Evolutionary conservation across 1,284 basidiomycete species (phyloP), one percentile per base, ranked within the genome.

Genomic region (Ustilago bromivora): DNA sequence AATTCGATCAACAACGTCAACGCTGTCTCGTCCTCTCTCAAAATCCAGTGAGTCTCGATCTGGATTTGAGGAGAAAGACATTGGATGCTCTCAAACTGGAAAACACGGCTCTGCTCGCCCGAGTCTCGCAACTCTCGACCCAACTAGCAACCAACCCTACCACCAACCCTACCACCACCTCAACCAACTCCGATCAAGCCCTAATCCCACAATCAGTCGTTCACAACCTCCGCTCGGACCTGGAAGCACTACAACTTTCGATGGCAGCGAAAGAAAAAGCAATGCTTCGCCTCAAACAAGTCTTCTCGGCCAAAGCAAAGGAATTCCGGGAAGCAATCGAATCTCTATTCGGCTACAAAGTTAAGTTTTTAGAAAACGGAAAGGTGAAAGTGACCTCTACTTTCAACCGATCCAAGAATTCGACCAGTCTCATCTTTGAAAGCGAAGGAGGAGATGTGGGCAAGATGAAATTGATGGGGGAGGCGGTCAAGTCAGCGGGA

Each of bases 291-390:
- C 87, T 95, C 23, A 90, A 93, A 80, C 89, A 94, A 83, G 86
- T 87, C 1, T 95, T 92, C 83, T 87, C 88, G 0, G 90, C 90
- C 40, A 95, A 94, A 85, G 91, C 91, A 4, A 89, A 90, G 56
- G 93, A 95, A 82, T 94, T 95, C 86, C 89, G 92, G 17, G 92
- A 93, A 78, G 91, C 92, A 13, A 91, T 95, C 57, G 90, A 91
- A 0, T 90, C 91, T 0, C 91, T 96, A 52, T 89, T 96, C 1
- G 94, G 94, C 2, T 90, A 94, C 77, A 94, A 94, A 85, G 88
- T 95, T 41, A 91, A 91, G 1, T 95, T 95, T 84, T 91, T 92
- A 71, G 92, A 91, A 4, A 94, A 93, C 61, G 93, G 93, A 0
- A 91, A 93, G 74, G 91, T 95, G 49, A 90, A 93, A 40, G 90